Evolutionary conservation across 2,329 filamentous ascomycete genomes (phyloP).

Genomic region (Arthrinium puccinioides): DNA sequence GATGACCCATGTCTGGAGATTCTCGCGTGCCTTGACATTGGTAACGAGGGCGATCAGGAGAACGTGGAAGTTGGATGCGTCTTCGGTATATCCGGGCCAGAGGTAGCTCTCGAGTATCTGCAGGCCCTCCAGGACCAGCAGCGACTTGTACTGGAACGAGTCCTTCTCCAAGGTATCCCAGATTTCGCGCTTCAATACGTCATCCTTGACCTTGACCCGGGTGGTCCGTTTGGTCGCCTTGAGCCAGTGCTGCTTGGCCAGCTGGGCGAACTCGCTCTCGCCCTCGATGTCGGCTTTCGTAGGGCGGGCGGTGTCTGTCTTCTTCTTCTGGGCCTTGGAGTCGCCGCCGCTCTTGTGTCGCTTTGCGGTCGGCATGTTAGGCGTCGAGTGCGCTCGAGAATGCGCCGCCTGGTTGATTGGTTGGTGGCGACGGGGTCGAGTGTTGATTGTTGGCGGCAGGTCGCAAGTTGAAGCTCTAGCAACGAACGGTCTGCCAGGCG

Average conservation of each 20-base stretch:
- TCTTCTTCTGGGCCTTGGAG: constrained; percentile 31
- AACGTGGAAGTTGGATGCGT: constrained; percentile 87
- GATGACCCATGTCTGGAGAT: constrained; percentile 77
- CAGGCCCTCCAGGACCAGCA: constrained; percentile 80
- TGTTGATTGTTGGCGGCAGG: too few species aligned
- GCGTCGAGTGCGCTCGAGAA: too few species aligned
- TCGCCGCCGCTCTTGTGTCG: constrained; percentile 45
- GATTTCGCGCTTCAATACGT: constrained; percentile 77
- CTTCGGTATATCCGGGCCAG: constrained; percentile 87
- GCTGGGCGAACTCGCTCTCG: constrained; percentile 63
- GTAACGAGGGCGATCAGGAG: constrained; percentile 78
- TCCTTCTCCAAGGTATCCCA: constrained; percentile 85
- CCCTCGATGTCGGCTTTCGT: constrained; percentile 63
- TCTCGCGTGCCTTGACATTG: constrained; percentile 83
- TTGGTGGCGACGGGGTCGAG: too few species aligned
- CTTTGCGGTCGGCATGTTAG: constrained; percentile 51
- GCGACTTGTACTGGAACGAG: constrained; percentile 66
- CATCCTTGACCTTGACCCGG: constrained; percentile 70
- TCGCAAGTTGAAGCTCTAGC: too few species aligned
- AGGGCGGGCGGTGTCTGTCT: constrained; percentile 42
- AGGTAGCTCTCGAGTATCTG: constrained; percentile 90
- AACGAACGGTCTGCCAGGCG: too few species aligned
- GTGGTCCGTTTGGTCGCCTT: constrained; percentile 51
- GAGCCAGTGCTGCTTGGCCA: constrained; percentile 84
- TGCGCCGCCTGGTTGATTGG: background rate